Evolutionary conservation across 495 filamentous ascomycete genomes (phyloP).

Genomic region (Talaromyces liani): DNA sequence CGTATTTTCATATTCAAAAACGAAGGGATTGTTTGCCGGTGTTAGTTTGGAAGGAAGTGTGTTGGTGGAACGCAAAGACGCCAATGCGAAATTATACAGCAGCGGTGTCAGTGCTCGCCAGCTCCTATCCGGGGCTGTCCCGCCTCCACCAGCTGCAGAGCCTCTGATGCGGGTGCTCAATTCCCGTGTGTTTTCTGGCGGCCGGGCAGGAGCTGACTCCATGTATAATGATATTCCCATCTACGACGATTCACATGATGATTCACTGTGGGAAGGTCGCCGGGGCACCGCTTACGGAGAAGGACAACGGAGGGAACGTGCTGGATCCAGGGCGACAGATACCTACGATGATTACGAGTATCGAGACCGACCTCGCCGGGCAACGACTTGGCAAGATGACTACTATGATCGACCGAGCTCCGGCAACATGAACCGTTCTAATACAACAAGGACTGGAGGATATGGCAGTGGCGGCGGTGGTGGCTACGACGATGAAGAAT

Average conservation of each 20-base stretch:
- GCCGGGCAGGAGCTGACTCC: slow-evolving; percentile 41
- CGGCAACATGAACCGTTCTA: slow-evolving; percentile 41
- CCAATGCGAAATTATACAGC: slow-evolving; percentile 93
- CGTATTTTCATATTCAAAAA: slow-evolving; percentile 94
- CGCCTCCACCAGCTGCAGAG: slow-evolving; percentile 72
- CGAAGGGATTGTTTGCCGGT: slow-evolving; percentile 93
- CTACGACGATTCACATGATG: slow-evolving; percentile 81
- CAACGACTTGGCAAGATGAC: slow-evolving; percentile 85
- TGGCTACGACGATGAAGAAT: slow-evolving; percentile 28
- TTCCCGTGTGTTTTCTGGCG: slow-evolving; percentile 73
- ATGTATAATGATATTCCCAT: slow-evolving; percentile 96
- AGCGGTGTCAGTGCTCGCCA: slow-evolving; percentile 70
- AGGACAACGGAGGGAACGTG: slow-evolving; percentile 52
- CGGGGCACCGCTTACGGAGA: slow-evolving; percentile 72
- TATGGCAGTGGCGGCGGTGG: slow-evolving; percentile 12
- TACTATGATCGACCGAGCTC: slow-evolving; percentile 63
- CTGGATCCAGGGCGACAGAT: slow-evolving; percentile 32
- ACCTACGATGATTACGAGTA: slow-evolving; percentile 51
- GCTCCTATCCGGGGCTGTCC: slow-evolving; percentile 69
- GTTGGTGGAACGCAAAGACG: slow-evolving; percentile 88
- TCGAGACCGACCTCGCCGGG: slow-evolving; percentile 55
- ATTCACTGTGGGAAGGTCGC: slow-evolving; percentile 87
- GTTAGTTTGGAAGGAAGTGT: slow-evolving; percentile 88
- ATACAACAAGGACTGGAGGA: slow-evolving; percentile 36
- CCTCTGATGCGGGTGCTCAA: slow-evolving; percentile 79